Evolutionary conservation across 2,329 filamentous ascomycete genomes (phyloP).

Genomic region (Cercospora nicotianae): DNA sequence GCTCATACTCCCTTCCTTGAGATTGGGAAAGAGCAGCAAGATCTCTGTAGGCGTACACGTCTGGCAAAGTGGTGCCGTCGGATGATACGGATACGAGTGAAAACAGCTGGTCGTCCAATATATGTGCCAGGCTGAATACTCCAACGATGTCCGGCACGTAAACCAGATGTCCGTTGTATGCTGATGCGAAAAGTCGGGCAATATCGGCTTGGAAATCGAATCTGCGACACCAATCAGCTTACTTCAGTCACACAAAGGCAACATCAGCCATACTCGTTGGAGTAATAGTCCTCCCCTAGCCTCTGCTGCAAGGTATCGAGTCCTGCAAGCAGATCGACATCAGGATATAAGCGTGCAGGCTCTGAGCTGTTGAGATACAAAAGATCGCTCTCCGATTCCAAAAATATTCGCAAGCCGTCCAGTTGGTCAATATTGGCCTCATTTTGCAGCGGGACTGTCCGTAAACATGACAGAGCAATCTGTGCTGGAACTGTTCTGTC

Average conservation of each 20-base stretch:
- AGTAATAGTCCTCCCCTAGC: constrained; percentile 36
- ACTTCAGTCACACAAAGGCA: neutral
- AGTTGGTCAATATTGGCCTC: constrained; percentile 9
- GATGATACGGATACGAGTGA: constrained; percentile 34
- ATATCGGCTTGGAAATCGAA: constrained; percentile 43
- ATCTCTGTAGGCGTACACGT: constrained; percentile 40
- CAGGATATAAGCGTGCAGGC: constrained; percentile 37
- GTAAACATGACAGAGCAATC: constrained; percentile 5
- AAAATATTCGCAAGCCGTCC: constrained; percentile 8
- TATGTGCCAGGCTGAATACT: constrained; percentile 40
- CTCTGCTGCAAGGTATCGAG: constrained; percentile 40
- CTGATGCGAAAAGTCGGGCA: constrained; percentile 38
- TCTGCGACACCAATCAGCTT: neutral
- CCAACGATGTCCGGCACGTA: constrained; percentile 42
- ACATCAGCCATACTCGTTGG: constrained; percentile 39
- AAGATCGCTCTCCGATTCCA: constrained; percentile 44
- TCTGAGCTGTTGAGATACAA: constrained; percentile 44
- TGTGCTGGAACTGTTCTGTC: neutral
- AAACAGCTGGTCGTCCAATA: neutral
- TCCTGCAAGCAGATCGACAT: constrained; percentile 42
- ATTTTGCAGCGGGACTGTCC: constrained; percentile 13
- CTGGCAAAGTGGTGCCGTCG: constrained; percentile 40
- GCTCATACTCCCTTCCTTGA: neutral
- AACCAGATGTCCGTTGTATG: constrained; percentile 46
- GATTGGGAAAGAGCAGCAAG: constrained; percentile 17